Percentiles rank a stretch among this genome's conserved stretches.
phyloP scores from a whole-genome alignment of 352 stramenopile species.

The Phytophthora colocasiae region DNA sequence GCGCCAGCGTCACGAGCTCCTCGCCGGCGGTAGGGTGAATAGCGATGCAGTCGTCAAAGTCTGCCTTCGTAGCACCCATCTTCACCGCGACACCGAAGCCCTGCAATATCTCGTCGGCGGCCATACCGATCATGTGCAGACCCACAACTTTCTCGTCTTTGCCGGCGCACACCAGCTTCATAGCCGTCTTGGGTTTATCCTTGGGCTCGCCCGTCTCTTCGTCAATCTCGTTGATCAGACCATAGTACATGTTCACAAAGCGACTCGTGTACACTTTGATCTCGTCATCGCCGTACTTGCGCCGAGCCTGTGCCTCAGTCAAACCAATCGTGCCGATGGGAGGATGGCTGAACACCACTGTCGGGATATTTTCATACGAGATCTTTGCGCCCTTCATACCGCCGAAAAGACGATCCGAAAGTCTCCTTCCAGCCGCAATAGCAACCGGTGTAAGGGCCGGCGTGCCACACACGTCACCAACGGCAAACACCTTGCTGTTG shows the following conservation, averaged over 20 bases:
- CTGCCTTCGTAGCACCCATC: constrained; percentile 97
- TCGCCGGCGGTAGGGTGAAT: constrained; percentile 97
- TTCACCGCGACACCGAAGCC: constrained; percentile 99
- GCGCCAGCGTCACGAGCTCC: constrained; percentile 96
- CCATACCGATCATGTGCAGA: constrained; percentile 96
- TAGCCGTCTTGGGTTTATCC: constrained; percentile 93
- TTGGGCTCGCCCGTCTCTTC: constrained; percentile 37
- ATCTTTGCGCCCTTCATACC: constrained; percentile 58
- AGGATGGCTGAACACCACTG: constrained; percentile 96
- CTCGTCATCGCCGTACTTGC: constrained; percentile 89
- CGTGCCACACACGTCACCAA: constrained; percentile 79
- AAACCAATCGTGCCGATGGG: constrained; percentile 95
- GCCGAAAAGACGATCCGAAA: constrained; percentile 91
- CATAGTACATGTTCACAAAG: constrained; percentile 98
- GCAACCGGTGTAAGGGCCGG: constrained; percentile 86
- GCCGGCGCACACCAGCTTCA: constrained; percentile 95
- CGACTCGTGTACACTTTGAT: constrained; percentile 94
- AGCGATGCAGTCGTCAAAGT: constrained; percentile 96
- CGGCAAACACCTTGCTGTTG: constrained; percentile 75
- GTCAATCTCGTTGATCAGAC: constrained; percentile 79
- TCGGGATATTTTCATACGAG: constrained; percentile 94
- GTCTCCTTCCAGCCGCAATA: constrained; percentile 80
- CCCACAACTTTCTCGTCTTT: constrained; percentile 95
- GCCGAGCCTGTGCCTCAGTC: constrained; percentile 91
- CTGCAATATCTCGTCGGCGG: constrained; percentile 98